phyloP scores from a whole-genome alignment of 108 stramenopile genomes.

The Pseudonitzschia pungens region DNA sequence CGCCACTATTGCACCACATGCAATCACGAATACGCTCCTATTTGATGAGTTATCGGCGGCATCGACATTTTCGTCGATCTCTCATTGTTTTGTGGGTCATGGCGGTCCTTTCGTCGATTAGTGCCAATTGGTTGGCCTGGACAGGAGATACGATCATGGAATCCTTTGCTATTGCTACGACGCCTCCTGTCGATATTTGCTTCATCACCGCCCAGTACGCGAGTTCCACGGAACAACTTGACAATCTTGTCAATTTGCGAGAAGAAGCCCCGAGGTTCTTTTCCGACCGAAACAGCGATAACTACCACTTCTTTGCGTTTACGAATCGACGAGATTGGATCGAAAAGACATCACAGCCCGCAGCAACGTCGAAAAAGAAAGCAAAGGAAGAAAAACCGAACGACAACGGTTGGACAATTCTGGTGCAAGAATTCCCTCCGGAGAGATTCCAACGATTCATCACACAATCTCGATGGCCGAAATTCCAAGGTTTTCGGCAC shows the following conservation, averaged over 20 bases:
- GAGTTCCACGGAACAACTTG: slow-evolving; percentile 7
- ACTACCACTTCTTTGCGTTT: slow-evolving; percentile 12
- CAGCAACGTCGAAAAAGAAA: background rate
- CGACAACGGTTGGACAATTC: slow-evolving; percentile 12
- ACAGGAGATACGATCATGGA: slow-evolving; percentile 1
- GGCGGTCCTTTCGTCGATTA: background rate
- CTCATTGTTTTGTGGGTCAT: background rate
- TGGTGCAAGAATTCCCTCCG: slow-evolving; percentile 12
- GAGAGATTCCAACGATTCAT: slow-evolving; percentile 19
- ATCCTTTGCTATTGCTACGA: slow-evolving; percentile 3
- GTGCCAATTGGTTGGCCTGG: background rate
- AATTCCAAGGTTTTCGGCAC: slow-evolving; percentile 29
- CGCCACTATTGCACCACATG: background rate
- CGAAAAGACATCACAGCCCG: background rate
- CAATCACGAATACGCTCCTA: background rate
- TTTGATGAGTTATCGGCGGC: slow-evolving; percentile 3
- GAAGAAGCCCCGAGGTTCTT: slow-evolving; percentile 15
- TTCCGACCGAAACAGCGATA: background rate
- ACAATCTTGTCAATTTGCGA: slow-evolving; percentile 8
- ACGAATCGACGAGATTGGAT: slow-evolving; percentile 15
- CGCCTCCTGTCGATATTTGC: slow-evolving; percentile 6
- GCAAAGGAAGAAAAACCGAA: background rate
- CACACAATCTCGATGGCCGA: slow-evolving; percentile 24
- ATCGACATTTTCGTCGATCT: background rate
- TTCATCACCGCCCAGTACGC: slow-evolving; percentile 19